Base-by-base conservation (phyloP, 2,329 filamentous ascomycete species). In the Nemania sp. region DNA sequence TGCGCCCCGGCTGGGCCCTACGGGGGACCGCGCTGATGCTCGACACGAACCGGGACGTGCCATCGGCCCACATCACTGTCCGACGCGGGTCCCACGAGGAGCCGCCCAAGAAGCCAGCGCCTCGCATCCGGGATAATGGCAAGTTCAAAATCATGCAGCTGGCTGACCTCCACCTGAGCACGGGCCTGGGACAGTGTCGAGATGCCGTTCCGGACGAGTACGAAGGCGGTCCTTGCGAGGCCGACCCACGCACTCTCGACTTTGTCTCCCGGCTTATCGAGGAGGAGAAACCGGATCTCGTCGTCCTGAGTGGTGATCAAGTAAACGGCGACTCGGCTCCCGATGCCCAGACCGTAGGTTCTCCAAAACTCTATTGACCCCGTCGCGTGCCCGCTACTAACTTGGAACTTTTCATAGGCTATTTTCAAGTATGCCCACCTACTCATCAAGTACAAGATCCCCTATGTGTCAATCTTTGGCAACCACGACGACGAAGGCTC, bases 61-160 rank as follows among this genome's bases (percentile, higher is more conserved):
- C 88, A 21, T 87, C 89, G 65, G 87, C 91, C 20, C 88, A 93
- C 62, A 75, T 99, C 57, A 96, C 87, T 25, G 82, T 97, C 51
- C 86, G 91, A 52, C 85, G 90, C 68, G 94, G 95, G 2, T 80
- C 82, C 53, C 85, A 85, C 20, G 78, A 80, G 20, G 85, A 88
- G 66, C 75, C 82, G 37, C 83, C 87, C 70, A 92, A 89, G 73
- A 90, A 90, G 0, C 80, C 86, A 40, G 90, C 89, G 11, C 62
- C 62, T 5, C 86, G 90, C 60, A 91, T 99, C 65, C 85, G 86
- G 45, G 92, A 96, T 63, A 92, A 95, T 73, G 95, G 94, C 32
- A 92, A 90, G 69, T 98, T 98, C 80, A 98, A 98, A 80, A 97
- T 99, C 66, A 87, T 99, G 83, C 95, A 99, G 77, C 81, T 96